Evolutionary conservation across 495 filamentous ascomycete species (phyloP).

Genomic region (Glutinoglossum americanum): DNA sequence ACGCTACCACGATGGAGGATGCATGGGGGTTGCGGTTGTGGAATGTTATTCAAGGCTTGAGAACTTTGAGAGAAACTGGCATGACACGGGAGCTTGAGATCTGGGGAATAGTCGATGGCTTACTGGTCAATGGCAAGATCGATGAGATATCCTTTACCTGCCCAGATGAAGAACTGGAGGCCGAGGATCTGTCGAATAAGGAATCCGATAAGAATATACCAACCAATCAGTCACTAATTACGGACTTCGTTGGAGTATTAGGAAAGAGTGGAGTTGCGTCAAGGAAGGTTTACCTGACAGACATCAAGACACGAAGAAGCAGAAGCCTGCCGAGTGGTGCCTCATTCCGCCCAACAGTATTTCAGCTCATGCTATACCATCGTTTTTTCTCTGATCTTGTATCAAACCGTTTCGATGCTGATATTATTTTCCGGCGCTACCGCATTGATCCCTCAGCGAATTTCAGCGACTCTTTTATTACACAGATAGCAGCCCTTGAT

Average conservation of each 20-base stretch:
- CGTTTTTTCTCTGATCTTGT: slow-evolving; percentile 58
- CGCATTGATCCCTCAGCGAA: slow-evolving; percentile 33
- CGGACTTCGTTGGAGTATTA: slow-evolving; percentile 4
- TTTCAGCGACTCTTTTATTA: slow-evolving; percentile 66
- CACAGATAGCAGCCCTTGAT: slow-evolving; percentile 41
- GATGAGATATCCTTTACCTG: slow-evolving; percentile 65
- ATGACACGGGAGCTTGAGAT: slow-evolving; percentile 77
- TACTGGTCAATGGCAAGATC: slow-evolving; percentile 74
- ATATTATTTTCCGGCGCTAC: slow-evolving; percentile 45
- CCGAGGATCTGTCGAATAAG: slow-evolving; percentile 2
- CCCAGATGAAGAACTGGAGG: slow-evolving; percentile 41
- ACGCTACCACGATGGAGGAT: slow-evolving; percentile 59
- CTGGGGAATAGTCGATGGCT: slow-evolving; percentile 72
- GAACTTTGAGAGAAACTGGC: slow-evolving; percentile 52
- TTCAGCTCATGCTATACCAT: slow-evolving; percentile 85
- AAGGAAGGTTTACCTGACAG: slow-evolving; percentile 47
- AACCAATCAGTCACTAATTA: neutral
- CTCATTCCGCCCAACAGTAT: slow-evolving; percentile 51
- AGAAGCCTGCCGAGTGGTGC: slow-evolving; percentile 34
- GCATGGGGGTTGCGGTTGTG: slow-evolving; percentile 63
- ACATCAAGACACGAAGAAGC: slow-evolving; percentile 62
- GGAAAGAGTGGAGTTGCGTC: neutral
- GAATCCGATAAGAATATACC: neutral
- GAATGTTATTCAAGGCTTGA: slow-evolving; percentile 78
- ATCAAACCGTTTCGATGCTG: slow-evolving; percentile 45